Conservation (phyloP, 192 early-diverging fungal species). For the Coemansia sp. region DNA sequence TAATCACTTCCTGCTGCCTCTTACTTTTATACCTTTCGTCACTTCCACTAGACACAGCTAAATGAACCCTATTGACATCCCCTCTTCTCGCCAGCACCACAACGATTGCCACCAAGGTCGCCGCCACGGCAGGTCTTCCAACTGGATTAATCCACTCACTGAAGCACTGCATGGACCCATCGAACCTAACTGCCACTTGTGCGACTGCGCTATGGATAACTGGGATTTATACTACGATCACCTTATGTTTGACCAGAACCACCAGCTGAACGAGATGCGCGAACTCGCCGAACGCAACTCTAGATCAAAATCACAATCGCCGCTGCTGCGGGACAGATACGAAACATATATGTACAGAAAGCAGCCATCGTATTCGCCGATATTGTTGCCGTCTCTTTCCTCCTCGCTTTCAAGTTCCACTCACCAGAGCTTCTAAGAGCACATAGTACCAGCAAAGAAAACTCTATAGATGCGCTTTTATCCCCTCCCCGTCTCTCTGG, state of each 20-base stretch:
- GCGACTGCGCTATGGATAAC: constrained; percentile 30
- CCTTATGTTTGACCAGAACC: constrained; percentile 39
- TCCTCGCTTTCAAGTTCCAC: background rate
- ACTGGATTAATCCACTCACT: constrained; percentile 19
- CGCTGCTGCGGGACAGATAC: background rate
- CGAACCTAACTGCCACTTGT: constrained; percentile 34
- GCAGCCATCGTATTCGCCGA: background rate
- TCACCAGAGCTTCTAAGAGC: background rate
- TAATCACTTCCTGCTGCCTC: no score
- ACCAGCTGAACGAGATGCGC: constrained; percentile 14
- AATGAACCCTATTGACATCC: constrained; percentile 1
- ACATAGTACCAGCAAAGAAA: no score
- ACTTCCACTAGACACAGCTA: background rate
- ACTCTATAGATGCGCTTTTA: no score
- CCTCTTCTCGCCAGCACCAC: background rate
- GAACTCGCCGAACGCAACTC: background rate
- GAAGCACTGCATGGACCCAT: constrained; percentile 8
- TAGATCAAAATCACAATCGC: constrained; percentile 6
- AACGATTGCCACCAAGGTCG: background rate
- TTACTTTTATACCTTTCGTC: no score
- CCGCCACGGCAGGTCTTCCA: background rate
- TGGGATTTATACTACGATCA: constrained; percentile 50
- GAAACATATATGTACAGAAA: background rate
- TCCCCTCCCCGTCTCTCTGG: no score
- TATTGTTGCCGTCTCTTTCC: background rate